Evolutionary conservation across 176 grass and related monocot species (phyloP), one percentile per base, ranked within the genome.

Genomic region (Carex littledalei): DNA sequence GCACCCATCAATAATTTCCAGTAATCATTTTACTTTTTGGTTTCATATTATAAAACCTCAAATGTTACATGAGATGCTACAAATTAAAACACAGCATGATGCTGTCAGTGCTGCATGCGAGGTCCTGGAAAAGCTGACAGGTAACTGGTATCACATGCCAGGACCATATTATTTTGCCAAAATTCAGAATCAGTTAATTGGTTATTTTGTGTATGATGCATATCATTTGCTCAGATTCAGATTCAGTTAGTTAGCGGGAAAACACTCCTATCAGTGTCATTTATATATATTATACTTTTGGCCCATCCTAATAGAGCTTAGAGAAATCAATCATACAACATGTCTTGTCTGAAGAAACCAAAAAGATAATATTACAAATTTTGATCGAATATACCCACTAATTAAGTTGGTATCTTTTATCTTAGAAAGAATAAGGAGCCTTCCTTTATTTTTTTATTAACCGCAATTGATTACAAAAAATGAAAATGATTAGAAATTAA

Each of bases 201-300:
- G 31, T 77, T 77, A 29, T 77, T 43, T 77, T 77, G 47, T 16
- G 49, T 31, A 55, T 31, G 22, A 53, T 24, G 5, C 13, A 68
- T 18, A 72, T 72, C 68, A 47, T 67, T 20, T 70, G 34, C 8
- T 29, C 73, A 15, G 47, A 77, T 77, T 75, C 71, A 75, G 72
- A 76, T 53, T 75, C 71, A 6, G 71, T 52, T 76, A 29, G 72
- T 76, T n/a, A n/a, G n/a, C n/a, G n/a, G n/a, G n/a, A n/a, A n/a
- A n/a, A n/a, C n/a, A n/a, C n/a, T n/a, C n/a, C n/a, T n/a, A n/a
- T n/a, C n/a, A 18, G 9, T 70, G 5, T 75, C 43, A 52, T 75
- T 45, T 18, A 21, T 35, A 72, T 21, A 5, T 14, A 5, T 14
- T 11, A 12, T 31, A 14, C 5, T 54, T 76, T 55, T 54, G 73